phyloP scores from a whole-genome alignment of 495 filamentous ascomycete species.

The Pyrenula aspistea region DNA sequence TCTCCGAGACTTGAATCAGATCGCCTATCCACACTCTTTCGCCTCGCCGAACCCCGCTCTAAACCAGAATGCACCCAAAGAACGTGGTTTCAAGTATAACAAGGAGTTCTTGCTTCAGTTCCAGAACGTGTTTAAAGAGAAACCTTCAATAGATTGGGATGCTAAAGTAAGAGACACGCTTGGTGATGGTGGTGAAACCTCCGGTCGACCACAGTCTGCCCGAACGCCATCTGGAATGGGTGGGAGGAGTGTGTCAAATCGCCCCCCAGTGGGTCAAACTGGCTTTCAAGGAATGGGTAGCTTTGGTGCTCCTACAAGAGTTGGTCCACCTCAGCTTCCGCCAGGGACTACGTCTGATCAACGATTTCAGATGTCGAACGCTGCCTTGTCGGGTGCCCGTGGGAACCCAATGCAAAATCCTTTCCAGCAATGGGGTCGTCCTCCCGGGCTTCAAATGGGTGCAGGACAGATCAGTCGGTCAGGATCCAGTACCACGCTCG shows the following conservation, averaged over 20 bases:
- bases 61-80: constrained; percentile 59
- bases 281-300: constrained; percentile 53
- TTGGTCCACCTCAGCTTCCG: constrained; percentile 39
- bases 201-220: constrained; percentile 55
- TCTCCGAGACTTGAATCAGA: constrained; percentile 53
- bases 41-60: constrained; percentile 82
- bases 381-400: constrained; percentile 9
- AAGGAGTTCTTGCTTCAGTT: constrained; percentile 96
- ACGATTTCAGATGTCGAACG: constrained; percentile 20
- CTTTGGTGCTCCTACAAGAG: constrained; percentile 37
- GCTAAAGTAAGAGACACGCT: constrained; percentile 72
- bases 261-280: constrained; percentile 20
- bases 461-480: constrained; percentile 37
- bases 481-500: constrained; percentile 40
- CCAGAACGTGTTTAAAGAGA: constrained; percentile 85
- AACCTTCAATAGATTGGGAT: constrained; percentile 86
- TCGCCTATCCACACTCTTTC: constrained; percentile 68
- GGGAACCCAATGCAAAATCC: constrained; percentile 35
- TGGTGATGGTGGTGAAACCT: constrained; percentile 58
- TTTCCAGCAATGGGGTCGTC: constrained; percentile 41
- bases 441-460: constrained; percentile 49
- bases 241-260: constrained; percentile 29
- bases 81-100: constrained; percentile 88
- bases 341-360: constrained; percentile 43
- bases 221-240: constrained; percentile 50